Evolutionary conservation across 495 filamentous ascomycete species (phyloP), one percentile per base, ranked within the genome.

Genomic region (Glonium stellatum): DNA sequence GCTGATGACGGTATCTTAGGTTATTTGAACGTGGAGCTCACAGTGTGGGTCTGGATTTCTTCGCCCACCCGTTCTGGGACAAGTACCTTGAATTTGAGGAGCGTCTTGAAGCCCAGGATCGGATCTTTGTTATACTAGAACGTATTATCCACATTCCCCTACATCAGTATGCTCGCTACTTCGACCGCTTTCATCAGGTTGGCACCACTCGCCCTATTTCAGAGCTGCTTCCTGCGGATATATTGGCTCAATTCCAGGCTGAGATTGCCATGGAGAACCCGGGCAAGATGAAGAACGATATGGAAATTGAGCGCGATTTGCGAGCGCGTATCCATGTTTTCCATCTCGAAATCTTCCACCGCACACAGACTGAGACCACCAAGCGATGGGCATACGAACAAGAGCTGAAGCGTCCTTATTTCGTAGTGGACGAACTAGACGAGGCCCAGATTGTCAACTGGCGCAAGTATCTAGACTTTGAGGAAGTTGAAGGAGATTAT

Each of bases 11-110:
- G 6, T 23, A 44, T 18, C 12, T 46, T 47, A 98, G 95, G 55
- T 82, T 99, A 5, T 99, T 96, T 68, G 95, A 97, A 73, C 87
- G 95, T 67, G 93, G 85, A 54, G 92, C 90, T 15, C 81, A 78
- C 44, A 83, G 81, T 66, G 90, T 96, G 19, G 93, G 95, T 15
- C 80, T 97, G 34, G 93, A 99, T 73, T 99, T 96, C 71, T 80
- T 95, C 9, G 84, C 90, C 4, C 90, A 97, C 69, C 90, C 90
- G 0, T 97, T 99, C 78, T 99, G 93, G 93, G 95, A 97, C 68
- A 97, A 96, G 74, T 99, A 96, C 67, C 81, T 97, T 55, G 93
- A 97, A 67, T 97, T 91, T 67, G 93, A 97, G 68, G 90, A 96
- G 67, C 84, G 91, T 9, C 76, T 92, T 50, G 90, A 96, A 69